Evolutionary conservation across 1,284 basidiomycete species (phyloP).

Genomic region (Apiotrichum porosum): DNA sequence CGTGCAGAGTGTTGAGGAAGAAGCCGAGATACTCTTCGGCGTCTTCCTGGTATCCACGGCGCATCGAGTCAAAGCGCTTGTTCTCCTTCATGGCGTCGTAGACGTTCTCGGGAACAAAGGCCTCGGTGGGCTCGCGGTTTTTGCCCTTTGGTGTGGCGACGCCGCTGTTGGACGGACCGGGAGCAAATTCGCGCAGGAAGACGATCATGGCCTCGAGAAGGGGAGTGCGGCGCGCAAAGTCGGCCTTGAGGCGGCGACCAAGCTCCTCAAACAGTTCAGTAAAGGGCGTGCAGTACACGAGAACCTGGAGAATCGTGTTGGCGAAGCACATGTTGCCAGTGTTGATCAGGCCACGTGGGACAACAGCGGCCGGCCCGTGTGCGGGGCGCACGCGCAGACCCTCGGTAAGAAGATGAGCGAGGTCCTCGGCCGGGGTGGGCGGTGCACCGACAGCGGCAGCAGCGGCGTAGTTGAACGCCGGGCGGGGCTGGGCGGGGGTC

Average conservation of each 20-base stretch:
- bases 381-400: constrained; percentile 30
- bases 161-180: constrained; percentile 13
- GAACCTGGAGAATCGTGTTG: constrained; percentile 84
- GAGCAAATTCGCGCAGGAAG: constrained; percentile 72
- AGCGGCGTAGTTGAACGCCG: constrained; percentile 39
- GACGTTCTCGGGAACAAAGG: constrained; percentile 83
- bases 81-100: constrained; percentile 95
- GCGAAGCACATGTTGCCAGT: constrained; percentile 98
- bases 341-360: constrained; percentile 81
- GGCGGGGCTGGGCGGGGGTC: constrained; percentile 23
- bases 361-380: constrained; percentile 34
- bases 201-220: constrained; percentile 76
- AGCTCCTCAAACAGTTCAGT: constrained; percentile 72
- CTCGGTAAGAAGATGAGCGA: constrained; percentile 58
- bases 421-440: constrained; percentile 55
- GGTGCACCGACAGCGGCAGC: constrained; percentile 48
- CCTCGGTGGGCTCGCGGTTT: constrained; percentile 48
- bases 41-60: constrained; percentile 94
- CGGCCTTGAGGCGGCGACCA: constrained; percentile 55
- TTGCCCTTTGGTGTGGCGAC: constrained; percentile 26
- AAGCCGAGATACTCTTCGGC: constrained; percentile 99
- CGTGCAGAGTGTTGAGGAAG: constrained; percentile 90
- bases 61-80: constrained; percentile 88
- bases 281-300: constrained; percentile 85
- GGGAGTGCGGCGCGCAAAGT: constrained; percentile 58